Base-by-base conservation (phyloP, 106 monocot species). In the Apostasia shenzhenica region DNA sequence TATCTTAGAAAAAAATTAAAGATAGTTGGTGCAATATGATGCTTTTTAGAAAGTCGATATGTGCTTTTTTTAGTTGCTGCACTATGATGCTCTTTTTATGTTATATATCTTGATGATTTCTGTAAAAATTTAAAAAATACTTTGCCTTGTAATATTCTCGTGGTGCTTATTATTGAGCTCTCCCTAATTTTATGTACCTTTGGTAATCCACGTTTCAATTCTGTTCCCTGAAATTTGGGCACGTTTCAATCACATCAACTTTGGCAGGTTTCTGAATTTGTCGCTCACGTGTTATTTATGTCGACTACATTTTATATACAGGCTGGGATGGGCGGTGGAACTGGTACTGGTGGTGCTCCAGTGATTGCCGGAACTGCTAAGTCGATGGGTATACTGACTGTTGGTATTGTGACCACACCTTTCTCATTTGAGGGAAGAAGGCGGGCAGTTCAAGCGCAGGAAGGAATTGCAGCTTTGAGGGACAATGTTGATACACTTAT, bases 241-340 rank as follows among this genome's bases (percentile, higher is more conserved):
- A 43, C 11, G 41, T 62, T 1, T 47, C 14, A 5, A 41, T 9
- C 5, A 1, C 41, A 6, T 6, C 5, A 64, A 14, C 4, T 6
- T 64, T 5, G 5, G 6, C 43, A 64, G 14, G 5, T 64, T 14
- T 43, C 10, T 13, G 44, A 67, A 68, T 12, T 6, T 3, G 38
- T 9, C 13, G 12, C 3, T 54, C 41, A 12, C 13, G 40, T 39
- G 9, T 53, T 40, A 54, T 55, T 13, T 42, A 4, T 54, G 37
- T 6, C 2, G 1, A 26, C 56, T 37, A 51, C 12, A 48, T 5
- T 66, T 72, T 45, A 65, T 68, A 7, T 63, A 45, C 73, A 83
- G 83, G 83, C 78, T 69, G 79, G 83, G 61, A 83, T 83, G 83
- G 83, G 83, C 56, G 83, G 83, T 11, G 83, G 83, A 41, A 83